phyloP scores from a whole-genome alignment of 2,329 filamentous ascomycete genomes.

The Cryphonectria radicalis region DNA sequence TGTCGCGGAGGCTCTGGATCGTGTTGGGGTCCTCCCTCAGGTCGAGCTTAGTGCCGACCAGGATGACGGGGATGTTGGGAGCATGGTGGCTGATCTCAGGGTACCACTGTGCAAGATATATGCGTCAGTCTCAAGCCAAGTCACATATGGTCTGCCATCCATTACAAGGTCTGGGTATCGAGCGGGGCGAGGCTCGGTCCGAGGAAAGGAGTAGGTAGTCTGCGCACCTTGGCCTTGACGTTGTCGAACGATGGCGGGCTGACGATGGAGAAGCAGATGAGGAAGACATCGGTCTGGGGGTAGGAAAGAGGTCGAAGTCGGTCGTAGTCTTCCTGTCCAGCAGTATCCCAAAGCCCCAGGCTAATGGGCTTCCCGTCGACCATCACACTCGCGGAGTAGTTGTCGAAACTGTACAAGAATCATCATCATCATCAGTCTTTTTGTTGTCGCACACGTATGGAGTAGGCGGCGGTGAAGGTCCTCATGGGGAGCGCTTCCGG shows the following conservation, averaged over 20 bases:
- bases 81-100: slow-evolving; percentile 98
- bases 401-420: slow-evolving; percentile 75
- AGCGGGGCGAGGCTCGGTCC: slow-evolving; percentile 7
- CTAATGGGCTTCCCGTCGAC: slow-evolving; percentile 98
- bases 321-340: slow-evolving; percentile 98
- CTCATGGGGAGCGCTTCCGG: slow-evolving; percentile 17
- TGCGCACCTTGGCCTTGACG: slow-evolving; percentile 90
- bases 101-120: slow-evolving; percentile 75
- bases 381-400: slow-evolving; percentile 99
- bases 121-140: slow-evolving; percentile 23
- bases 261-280: slow-evolving; percentile 98
- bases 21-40: slow-evolving; percentile 86
- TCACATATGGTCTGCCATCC: not conserved
- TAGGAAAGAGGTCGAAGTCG: slow-evolving; percentile 93
- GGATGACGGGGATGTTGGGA: slow-evolving; percentile 91
- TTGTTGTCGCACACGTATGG: slow-evolving; percentile 21
- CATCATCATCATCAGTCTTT: slow-evolving; percentile 34
- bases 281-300: slow-evolving; percentile 96
- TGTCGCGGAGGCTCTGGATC: slow-evolving; percentile 79
- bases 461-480: not conserved
- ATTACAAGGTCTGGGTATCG: not conserved
- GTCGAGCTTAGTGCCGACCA: slow-evolving; percentile 97
- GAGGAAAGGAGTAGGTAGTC: slow-evolving; percentile 6
- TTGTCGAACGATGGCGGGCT: slow-evolving; percentile 98
- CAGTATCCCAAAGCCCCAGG: slow-evolving; percentile 96